A percentile compares a stretch with the other conserved stretches of the same genome.
Conservation (phyloP, 441 rosid genomes). For the Geranium incanum region DNA sequence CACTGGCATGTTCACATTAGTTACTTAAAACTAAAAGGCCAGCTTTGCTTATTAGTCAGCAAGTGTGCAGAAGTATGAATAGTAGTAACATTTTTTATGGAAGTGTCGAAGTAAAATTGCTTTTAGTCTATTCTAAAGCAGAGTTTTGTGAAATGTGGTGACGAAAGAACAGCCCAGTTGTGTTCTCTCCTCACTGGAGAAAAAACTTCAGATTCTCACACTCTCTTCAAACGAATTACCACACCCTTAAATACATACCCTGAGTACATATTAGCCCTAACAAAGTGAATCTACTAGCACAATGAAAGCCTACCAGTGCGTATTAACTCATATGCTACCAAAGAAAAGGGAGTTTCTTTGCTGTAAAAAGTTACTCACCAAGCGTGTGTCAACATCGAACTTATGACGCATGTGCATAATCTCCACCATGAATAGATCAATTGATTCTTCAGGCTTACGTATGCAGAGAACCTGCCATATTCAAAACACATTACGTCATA, state of each 20-base stretch:
- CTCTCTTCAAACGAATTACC: not conserved
- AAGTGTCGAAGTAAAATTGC: too few relatives aligned
- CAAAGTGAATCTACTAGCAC: not conserved
- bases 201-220: not conserved
- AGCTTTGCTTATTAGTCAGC: too few relatives aligned
- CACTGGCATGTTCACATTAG: too few relatives aligned
- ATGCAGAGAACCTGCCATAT: constrained; percentile 70
- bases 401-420: constrained; percentile 97
- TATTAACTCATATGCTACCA: not conserved
- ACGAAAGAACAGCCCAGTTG: too few relatives aligned
- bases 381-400: constrained; percentile 83
- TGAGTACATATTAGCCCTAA: not conserved
- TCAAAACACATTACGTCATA: constrained; percentile 8
- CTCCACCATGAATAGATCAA: constrained; percentile 96
- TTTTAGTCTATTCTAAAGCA: too few relatives aligned
- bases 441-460: constrained; percentile 69
- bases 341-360: not conserved
- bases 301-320: not conserved
- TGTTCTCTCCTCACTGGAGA: too few relatives aligned
- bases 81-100: too few relatives aligned
- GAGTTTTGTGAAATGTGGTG: too few relatives aligned
- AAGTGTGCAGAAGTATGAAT: too few relatives aligned
- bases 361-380: constrained; percentile 33
- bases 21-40: too few relatives aligned
- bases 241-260: not conserved